A percentile compares a stretch with the other conserved stretches of the same genome.
phyloP scores from a whole-genome alignment of 176 grass and related monocot genomes.

The Rhynchospora pubera region DNA sequence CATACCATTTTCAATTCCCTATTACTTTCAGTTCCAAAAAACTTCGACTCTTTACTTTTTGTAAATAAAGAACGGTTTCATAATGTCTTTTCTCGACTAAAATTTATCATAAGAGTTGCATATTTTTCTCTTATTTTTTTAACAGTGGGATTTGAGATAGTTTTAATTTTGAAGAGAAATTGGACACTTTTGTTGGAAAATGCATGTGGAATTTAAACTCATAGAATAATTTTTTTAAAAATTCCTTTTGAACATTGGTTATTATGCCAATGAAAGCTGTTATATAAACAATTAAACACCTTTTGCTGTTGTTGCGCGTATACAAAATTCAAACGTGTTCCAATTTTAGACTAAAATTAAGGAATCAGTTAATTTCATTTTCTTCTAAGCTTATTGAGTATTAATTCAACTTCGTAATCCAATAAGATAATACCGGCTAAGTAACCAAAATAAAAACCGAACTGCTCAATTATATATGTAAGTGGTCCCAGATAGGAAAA shows the following conservation, averaged over 20 bases:
- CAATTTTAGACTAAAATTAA: too few species aligned
- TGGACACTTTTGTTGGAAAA: background rate
- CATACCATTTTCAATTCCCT: too few species aligned
- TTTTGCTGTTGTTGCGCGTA: background rate
- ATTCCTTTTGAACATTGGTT: background rate
- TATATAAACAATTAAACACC: background rate
- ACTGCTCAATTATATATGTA: background rate
- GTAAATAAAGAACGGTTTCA: too few species aligned
- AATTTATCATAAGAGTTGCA: too few species aligned
- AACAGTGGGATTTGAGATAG: background rate
- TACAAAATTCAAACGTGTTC: too few species aligned
- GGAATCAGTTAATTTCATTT: too few species aligned
- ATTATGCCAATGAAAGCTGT: background rate
- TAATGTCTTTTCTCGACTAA: too few species aligned
- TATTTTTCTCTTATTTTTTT: too few species aligned
- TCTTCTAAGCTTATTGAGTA: too few species aligned
- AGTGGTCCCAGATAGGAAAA: background rate
- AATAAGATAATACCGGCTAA: background rate
- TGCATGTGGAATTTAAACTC: background rate
- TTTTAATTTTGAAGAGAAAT: background rate
- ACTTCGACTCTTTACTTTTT: too few species aligned
- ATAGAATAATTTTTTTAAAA: too few species aligned
- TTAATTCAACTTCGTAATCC: background rate
- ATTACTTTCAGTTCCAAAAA: too few species aligned
- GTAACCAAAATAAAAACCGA: background rate